phyloP scores from a whole-genome alignment of 352 stramenopile genomes.

The Phytophthora sp. region DNA sequence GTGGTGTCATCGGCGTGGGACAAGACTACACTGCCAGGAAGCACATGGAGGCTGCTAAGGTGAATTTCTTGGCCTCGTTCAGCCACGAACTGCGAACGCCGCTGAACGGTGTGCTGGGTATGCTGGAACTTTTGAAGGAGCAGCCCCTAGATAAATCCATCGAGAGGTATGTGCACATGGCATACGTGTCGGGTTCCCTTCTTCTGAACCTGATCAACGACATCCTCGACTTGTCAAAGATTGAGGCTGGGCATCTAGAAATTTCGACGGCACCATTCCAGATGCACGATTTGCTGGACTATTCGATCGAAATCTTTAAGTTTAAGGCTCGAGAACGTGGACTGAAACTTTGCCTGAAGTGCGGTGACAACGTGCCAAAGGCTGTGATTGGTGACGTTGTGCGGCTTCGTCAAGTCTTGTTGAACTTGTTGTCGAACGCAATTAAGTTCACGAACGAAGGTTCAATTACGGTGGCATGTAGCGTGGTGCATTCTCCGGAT shows the following conservation, averaged over 20 bases:
- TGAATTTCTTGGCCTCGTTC: constrained; percentile 85
- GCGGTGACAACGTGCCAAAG: constrained; percentile 59
- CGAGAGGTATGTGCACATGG: constrained; percentile 81
- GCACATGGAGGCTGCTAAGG: constrained; percentile 82
- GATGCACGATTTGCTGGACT: constrained; percentile 78
- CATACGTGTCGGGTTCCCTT: constrained; percentile 39
- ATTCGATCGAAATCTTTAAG: constrained; percentile 90
- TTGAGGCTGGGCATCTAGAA: constrained; percentile 90
- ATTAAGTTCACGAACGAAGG: constrained; percentile 87
- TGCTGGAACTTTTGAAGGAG: constrained; percentile 84
- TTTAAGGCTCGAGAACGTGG: constrained; percentile 83
- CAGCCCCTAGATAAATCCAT: constrained; percentile 68
- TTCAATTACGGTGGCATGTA: constrained; percentile 75
- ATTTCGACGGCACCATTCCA: constrained; percentile 85
- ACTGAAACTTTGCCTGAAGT: constrained; percentile 81
- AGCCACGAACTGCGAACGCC: constrained; percentile 82
- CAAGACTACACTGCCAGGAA: constrained; percentile 93
- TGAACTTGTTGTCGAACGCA: constrained; percentile 49
- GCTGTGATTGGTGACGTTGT: constrained; percentile 81
- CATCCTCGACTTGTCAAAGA: constrained; percentile 78
- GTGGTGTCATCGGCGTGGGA: constrained; percentile 81
- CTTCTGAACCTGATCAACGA: constrained; percentile 37
- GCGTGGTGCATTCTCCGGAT: constrained; percentile 59
- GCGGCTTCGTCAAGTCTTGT: constrained; percentile 73
- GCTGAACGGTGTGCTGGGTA: constrained; percentile 78